These are phyloP conservation scores for Vigna mungo DNA, from an alignment of 306 rosid species.

Conservation along the genomic window DNA sequence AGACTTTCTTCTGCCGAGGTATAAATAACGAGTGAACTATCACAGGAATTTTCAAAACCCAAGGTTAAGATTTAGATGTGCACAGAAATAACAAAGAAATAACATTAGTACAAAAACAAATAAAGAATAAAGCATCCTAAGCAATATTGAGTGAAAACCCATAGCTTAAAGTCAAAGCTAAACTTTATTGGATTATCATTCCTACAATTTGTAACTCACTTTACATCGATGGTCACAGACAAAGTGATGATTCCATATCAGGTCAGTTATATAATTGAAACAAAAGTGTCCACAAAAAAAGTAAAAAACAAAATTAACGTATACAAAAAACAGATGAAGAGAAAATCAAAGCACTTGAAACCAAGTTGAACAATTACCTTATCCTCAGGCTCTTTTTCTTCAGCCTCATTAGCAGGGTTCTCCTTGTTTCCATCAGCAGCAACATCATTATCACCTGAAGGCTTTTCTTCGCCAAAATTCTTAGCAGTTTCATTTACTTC, in stretches of 20 bases:
- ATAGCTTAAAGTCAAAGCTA: background rate
- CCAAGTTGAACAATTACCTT: conserved; percentile 53
- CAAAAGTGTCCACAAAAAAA: background rate
- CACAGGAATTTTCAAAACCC: background rate
- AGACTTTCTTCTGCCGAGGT: background rate
- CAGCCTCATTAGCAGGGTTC: conserved; percentile 56
- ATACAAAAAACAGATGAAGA: background rate
- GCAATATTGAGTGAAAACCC: no score
- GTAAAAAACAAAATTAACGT: background rate
- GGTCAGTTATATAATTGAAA: background rate
- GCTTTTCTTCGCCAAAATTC: conserved; percentile 60
- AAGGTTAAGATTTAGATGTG: background rate
- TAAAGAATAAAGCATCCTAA: no score
- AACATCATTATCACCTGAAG: conserved; percentile 50
- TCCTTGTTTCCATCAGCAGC: conserved; percentile 61
- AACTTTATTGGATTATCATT: conserved; percentile 14
- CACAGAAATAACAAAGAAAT: background rate
- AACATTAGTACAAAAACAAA: background rate
- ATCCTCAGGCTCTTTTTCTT: conserved; percentile 69
- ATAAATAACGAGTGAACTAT: background rate
- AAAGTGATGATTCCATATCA: background rate
- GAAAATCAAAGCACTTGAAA: background rate
- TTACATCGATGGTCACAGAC: background rate
- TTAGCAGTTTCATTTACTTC: conserved; percentile 61
- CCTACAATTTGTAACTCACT: background rate